A percentile compares a stretch with the other conserved stretches of the same genome.
Evolutionary conservation across 2,329 filamentous ascomycete genomes (phyloP).

Genomic region (Ceratocystis cubensis): DNA sequence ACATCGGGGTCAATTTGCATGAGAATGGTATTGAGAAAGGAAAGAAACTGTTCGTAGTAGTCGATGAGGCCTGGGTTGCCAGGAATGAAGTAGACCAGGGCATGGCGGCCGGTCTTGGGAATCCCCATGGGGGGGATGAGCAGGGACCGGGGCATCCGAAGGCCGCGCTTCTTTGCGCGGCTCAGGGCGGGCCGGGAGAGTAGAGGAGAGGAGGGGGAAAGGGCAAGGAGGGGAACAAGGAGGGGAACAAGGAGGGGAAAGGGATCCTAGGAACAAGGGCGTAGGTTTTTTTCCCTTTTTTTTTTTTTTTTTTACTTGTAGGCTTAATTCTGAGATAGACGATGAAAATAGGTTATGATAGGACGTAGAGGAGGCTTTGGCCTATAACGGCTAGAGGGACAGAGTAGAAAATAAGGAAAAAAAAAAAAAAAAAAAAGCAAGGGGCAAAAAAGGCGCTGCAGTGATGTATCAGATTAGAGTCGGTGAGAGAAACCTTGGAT

Average conservation of each 20-base stretch:
- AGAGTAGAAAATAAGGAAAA: not conserved
- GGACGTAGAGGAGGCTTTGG: not conserved
- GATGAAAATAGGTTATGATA: not conserved
- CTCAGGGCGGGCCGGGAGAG: conserved; percentile 8
- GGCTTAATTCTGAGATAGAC: too few species aligned
- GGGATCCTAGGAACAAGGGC: not conserved
- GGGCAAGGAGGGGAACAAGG: not conserved
- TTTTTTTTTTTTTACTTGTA: not conserved
- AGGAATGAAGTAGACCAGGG: conserved; percentile 58
- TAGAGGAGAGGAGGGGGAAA: not conserved
- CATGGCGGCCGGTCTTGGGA: conserved; percentile 25
- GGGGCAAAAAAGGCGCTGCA: not conserved
- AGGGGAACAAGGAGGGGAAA: not conserved
- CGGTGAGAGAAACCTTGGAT: not conserved
- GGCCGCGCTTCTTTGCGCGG: conserved; percentile 18
- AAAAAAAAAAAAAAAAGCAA: not conserved
- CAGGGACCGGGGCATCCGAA: conserved; percentile 16
- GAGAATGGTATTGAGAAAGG: conserved; percentile 42
- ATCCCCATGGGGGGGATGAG: conserved; percentile 25
- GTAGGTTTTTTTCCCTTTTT: not conserved
- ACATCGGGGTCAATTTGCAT: conserved; percentile 31
- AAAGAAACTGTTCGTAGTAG: conserved; percentile 60
- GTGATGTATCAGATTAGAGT: conserved; percentile 5
- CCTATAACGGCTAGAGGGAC: not conserved
- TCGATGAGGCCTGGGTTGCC: conserved; percentile 66